These are phyloP conservation scores for Gremmenia infestans DNA, from an alignment of 2,329 filamentous ascomycete genomes.

Conservation along the genomic window DNA sequence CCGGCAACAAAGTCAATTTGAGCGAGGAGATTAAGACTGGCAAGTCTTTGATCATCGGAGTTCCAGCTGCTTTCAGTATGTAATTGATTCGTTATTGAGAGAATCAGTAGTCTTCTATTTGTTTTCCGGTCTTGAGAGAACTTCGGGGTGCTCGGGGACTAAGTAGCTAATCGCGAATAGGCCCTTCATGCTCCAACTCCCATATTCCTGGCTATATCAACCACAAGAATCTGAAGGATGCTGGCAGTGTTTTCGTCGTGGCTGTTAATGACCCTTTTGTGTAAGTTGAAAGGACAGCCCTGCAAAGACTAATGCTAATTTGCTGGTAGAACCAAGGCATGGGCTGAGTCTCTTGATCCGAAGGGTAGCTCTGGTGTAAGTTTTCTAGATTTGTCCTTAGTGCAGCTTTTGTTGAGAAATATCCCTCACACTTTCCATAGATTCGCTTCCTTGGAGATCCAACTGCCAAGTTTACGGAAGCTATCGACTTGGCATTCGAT, in stretches of 20 bases:
- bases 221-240: constrained; percentile 70
- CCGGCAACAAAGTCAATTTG: constrained; percentile 86
- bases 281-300: constrained; percentile 48
- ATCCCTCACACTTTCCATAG: constrained; percentile 37
- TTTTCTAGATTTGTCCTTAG: constrained; percentile 50
- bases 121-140: neutral
- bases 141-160: neutral
- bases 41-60: constrained; percentile 78
- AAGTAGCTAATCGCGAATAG: constrained; percentile 25
- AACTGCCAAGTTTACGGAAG: constrained; percentile 71
- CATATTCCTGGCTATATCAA: constrained; percentile 86
- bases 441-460: constrained; percentile 88
- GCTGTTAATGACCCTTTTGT: constrained; percentile 93
- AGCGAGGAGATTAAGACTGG: constrained; percentile 62
- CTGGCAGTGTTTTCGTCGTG: constrained; percentile 82
- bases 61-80: constrained; percentile 71
- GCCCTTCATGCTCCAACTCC: constrained; percentile 56
- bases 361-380: constrained; percentile 49
- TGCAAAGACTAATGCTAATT: neutral
- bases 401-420: neutral
- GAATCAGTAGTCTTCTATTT: neutral
- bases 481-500: constrained; percentile 79
- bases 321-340: constrained; percentile 8
- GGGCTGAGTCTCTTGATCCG: constrained; percentile 9
- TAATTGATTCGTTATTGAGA: constrained; percentile 11